Evolutionary conservation across 1,284 basidiomycete species (phyloP).

Genomic region (Somion occarium): DNA sequence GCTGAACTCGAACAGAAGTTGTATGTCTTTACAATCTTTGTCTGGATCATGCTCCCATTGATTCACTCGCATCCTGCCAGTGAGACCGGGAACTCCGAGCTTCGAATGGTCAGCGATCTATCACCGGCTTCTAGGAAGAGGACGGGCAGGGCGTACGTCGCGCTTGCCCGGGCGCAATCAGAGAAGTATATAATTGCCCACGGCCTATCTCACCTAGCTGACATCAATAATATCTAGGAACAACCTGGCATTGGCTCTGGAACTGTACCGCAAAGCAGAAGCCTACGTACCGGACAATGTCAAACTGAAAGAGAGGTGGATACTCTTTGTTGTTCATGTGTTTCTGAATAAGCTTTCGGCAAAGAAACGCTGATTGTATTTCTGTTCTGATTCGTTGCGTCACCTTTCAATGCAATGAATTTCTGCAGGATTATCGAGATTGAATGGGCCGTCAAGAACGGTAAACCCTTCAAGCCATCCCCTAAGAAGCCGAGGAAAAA

Average conservation of each 20-base stretch:
- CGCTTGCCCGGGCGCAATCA: constrained; percentile 69
- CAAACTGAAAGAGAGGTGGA: constrained; percentile 80
- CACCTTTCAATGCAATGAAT: not conserved
- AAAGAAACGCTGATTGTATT: constrained; percentile 16
- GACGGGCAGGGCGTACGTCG: constrained; percentile 69
- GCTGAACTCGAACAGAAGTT: constrained; percentile 67
- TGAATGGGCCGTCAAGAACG: constrained; percentile 64
- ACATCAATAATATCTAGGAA: constrained; percentile 39
- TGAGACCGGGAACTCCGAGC: constrained; percentile 55
- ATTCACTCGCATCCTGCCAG: constrained; percentile 27
- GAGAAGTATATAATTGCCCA: constrained; percentile 50
- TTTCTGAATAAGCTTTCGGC: constrained; percentile 47
- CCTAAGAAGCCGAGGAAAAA: constrained; percentile 47
- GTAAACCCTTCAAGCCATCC: constrained; percentile 53
- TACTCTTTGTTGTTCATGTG: constrained; percentile 54
- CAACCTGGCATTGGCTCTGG: constrained; percentile 65
- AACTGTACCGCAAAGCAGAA: constrained; percentile 71
- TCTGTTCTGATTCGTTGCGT: not conserved
- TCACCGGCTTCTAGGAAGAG: constrained; percentile 72
- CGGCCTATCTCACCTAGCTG: not conserved
- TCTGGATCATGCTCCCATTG: constrained; percentile 11
- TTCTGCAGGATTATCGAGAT: constrained; percentile 64
- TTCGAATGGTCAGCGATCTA: constrained; percentile 52
- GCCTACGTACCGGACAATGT: constrained; percentile 72
- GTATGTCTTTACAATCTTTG: constrained; percentile 49